Base-by-base conservation (phyloP, 176 grass and related monocot species). In the Aechmea fasciata region DNA sequence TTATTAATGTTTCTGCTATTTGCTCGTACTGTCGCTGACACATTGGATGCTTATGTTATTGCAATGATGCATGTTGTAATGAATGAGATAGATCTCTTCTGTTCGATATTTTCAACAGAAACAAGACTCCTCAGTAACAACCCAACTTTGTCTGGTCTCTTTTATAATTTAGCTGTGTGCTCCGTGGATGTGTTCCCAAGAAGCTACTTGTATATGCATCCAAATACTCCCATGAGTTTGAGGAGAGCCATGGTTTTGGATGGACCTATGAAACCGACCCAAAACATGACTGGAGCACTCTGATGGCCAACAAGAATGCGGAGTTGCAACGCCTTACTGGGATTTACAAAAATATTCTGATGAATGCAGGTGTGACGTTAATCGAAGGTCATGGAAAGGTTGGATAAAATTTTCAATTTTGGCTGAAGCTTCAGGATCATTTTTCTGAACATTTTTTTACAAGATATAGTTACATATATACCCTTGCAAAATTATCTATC, bases 341-440 rank as follows among this genome's bases (percentile, higher is more conserved):
- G 17, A 91, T 91, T 51, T 85, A 91, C 75, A 91, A 91, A 73
- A 91, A 87, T 52, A 85, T 87, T 82, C 74, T 91, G 54, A 84
- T 78, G 15, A 91, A 87, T 63, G 65, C 84, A 50, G 73, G 65
- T 5, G 89, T 91, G 1, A 57, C 85, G 66, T 70, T 91, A 83
- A 87, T 91, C 71, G 89, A 91, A 85, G 89, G 82, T 48, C 78
- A 82, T 68, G 89, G 89, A 82, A 88, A 91, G 85, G 88, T 91
- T 67, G 73, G 74, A 15, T 77, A 17, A 73, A 77, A 17, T 81
- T 85, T 11, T 61, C 51, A 82, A 54, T 67, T 67, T 75, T 71
- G 26, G n/a, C 75, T 75, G 50, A 68, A 78, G 8, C 84, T 87
- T 77, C 28, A n/a, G 49, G 80, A 53, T n/a, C 55, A 9, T 24